A percentile compares a stretch with the other conserved stretches of the same genome.
Evolutionary conservation across 202 grass and related monocot genomes (phyloP).

Genomic region (Carex sylvatica): DNA sequence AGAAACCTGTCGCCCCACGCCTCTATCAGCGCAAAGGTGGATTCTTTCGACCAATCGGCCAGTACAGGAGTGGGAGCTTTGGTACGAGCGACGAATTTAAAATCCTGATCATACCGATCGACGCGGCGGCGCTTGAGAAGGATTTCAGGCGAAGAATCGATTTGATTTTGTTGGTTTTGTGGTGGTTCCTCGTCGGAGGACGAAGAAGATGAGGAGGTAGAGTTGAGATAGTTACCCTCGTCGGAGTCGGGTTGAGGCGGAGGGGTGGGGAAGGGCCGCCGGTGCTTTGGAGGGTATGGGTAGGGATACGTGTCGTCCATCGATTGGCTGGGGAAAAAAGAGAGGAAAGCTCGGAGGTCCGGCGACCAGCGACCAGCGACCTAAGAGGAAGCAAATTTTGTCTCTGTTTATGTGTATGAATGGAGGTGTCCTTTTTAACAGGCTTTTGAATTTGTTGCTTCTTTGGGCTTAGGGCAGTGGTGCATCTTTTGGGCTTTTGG

Average conservation of each 20-base stretch:
- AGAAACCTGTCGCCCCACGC: slow-evolving; percentile 78
- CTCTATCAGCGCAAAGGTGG: slow-evolving; percentile 77
- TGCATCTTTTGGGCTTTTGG: background rate
- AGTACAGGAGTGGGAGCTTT: background rate
- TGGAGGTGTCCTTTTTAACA: slow-evolving; percentile 4
- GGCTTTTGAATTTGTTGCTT: background rate
- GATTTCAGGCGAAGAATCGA: slow-evolving; percentile 26
- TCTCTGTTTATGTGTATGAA: background rate
- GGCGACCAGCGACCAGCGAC: slow-evolving; percentile 23
- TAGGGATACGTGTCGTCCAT: slow-evolving; percentile 59
- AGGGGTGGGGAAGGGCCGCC: slow-evolving; percentile 27
- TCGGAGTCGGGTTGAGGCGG: slow-evolving; percentile 27
- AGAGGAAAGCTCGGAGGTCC: slow-evolving; percentile 28
- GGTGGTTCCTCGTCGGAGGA: slow-evolving; percentile 31
- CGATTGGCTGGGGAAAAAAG: background rate
- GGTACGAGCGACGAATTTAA: slow-evolving; percentile 65
- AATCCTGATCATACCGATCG: slow-evolving; percentile 51
- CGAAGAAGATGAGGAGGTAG: slow-evolving; percentile 37
- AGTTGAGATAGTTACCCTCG: slow-evolving; percentile 36
- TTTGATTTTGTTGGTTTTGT: background rate
- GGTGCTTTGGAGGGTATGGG: slow-evolving; percentile 18
- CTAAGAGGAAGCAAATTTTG: background rate
- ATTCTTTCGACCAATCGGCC: slow-evolving; percentile 61
- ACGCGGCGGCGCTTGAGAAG: slow-evolving; percentile 59
- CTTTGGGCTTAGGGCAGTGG: background rate